These are phyloP conservation scores for Jamesozyma gamospora DNA, from an alignment of 805 yeast species.

Conservation along the genomic window DNA sequence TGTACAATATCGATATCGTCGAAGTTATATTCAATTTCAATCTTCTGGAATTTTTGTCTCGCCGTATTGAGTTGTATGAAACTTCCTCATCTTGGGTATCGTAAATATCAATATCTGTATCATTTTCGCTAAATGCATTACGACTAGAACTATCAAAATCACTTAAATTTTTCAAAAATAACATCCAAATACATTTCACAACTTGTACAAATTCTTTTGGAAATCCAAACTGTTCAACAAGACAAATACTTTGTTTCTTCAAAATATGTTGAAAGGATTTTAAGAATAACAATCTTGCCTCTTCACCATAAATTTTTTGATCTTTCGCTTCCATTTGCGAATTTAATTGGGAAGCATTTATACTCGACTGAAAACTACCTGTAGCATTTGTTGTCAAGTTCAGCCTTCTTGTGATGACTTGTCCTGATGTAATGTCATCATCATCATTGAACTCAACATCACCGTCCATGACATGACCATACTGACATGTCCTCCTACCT, in stretches of 20 bases:
- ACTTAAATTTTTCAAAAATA: conserved; percentile 13
- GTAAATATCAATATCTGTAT: not conserved
- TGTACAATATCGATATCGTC: conserved; percentile 36
- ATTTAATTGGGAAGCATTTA: conserved; percentile 20
- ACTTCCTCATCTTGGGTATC: conserved; percentile 5
- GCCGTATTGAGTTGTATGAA: not conserved
- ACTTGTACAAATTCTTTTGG: conserved; percentile 25
- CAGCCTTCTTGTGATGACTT: conserved; percentile 45
- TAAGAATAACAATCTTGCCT: conserved; percentile 36
- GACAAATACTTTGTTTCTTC: conserved; percentile 36
- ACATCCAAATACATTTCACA: conserved; percentile 34
- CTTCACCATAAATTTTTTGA: conserved; percentile 37
- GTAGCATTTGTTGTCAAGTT: conserved; percentile 39
- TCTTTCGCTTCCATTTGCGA: conserved; percentile 10
- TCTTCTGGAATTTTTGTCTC: conserved; percentile 1
- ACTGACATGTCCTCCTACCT: conserved; percentile 78
- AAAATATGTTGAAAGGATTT: conserved; percentile 44
- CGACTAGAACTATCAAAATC: not conserved
- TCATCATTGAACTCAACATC: conserved; percentile 73
- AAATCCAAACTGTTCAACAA: conserved; percentile 28
- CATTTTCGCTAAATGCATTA: not conserved
- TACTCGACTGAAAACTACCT: conserved; percentile 30
- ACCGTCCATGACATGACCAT: conserved; percentile 82
- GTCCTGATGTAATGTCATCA: conserved; percentile 43
- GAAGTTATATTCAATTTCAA: conserved; percentile 17